phyloP scores from a whole-genome alignment of 345 rosid genomes.

The Syzygium jambos region DNA sequence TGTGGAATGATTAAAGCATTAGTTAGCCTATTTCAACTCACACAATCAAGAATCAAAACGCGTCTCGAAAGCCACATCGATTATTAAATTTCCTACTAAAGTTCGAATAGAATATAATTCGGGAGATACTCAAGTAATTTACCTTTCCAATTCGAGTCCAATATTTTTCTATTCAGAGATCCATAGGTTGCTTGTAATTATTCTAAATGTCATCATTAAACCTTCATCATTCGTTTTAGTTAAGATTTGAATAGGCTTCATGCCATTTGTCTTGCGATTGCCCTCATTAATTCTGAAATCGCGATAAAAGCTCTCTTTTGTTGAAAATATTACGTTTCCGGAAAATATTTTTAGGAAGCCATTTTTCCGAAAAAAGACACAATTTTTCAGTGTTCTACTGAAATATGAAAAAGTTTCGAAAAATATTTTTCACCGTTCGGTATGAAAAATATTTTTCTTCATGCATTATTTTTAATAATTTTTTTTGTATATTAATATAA shows the following conservation, averaged over 20 bases:
- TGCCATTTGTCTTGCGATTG: neutral
- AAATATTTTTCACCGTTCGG: too few species aligned
- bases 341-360: too few species aligned
- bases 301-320: neutral
- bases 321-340: too few species aligned
- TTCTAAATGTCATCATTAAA: neutral
- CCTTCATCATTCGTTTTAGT: neutral
- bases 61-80: neutral
- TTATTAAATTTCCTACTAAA: neutral
- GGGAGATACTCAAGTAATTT: neutral
- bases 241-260: neutral
- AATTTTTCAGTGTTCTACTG: too few species aligned
- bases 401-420: too few species aligned
- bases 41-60: neutral
- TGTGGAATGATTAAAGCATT: neutral
- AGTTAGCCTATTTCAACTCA: neutral
- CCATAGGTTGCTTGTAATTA: neutral
- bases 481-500: too few species aligned
- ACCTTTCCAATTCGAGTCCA: neutral
- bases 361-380: too few species aligned
- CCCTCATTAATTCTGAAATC: neutral
- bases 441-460: too few species aligned
- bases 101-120: neutral
- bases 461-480: too few species aligned
- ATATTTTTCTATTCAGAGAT: neutral